Base-by-base conservation (phyloP, 331 rosid genomes). In the Malus hybrid region DNA sequence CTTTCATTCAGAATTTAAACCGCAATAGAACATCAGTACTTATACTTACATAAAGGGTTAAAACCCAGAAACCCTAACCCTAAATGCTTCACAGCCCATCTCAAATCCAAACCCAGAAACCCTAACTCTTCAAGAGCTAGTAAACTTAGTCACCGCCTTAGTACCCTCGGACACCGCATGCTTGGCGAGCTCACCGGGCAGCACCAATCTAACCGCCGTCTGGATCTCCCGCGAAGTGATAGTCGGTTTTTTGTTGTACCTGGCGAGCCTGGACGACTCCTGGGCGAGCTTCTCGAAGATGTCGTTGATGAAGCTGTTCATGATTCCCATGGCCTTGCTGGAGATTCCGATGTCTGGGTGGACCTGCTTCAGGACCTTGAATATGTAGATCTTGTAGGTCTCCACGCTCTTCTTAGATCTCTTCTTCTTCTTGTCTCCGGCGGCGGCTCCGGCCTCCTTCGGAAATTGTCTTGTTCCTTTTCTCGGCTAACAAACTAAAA, bases 351-450 rank as follows among this genome's bases (percentile, higher is more conserved):
- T 91, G 74, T 91, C 97, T 0, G 97, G 97, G 65, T 91, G 97
- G 7, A 91, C 97, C 39, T 91, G 97, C 77, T 91, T 91, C 46
- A 91, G 80, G 0, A 91, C 97, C 80, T 91, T 91, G 84, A 91
- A 91, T 74, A 91, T 91, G 82, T 91, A 91, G 87, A 91, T 89
- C 93, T 91, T 91, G 87, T 91, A 91, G 0, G 97, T 91, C 64
- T 91, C 97, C 0, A 83, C 24, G 24, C 24, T 24, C 24, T 24
- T 24, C 24, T 24, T 24, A 1, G 24, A 24, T 24, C 24, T 24
- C 24, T 24, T 24, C 24, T 24, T 24, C 24, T 24, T 24, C 24
- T 24, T 24, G 24, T 24, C 24, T 24, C 24, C 24, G 24, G 24
- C 24, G 24, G 24, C 24, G 24, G 24, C 24, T 24, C 24, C 24